These are phyloP conservation scores for Hypomontagnella submonticulosa DNA, from an alignment of 495 filamentous ascomycete genomes.

Conservation along the genomic window DNA sequence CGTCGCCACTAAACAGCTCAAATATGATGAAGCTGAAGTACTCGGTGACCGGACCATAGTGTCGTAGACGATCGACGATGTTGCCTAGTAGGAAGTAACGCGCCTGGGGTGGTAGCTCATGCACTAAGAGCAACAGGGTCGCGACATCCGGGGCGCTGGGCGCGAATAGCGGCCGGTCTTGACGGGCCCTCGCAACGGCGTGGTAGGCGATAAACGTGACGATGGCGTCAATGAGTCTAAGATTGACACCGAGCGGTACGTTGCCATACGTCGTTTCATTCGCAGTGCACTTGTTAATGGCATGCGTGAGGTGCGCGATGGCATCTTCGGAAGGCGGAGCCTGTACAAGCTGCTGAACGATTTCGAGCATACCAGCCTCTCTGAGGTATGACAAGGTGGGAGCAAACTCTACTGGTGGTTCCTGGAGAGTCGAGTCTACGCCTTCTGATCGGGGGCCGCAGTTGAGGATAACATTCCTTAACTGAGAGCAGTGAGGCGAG, in stretches of 20 bases:
- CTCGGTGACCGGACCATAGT: conserved; percentile 87
- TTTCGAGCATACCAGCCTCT: conserved; percentile 70
- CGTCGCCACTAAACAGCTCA: conserved; percentile 83
- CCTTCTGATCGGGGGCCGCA: conserved; percentile 80
- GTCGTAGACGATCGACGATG: conserved; percentile 92
- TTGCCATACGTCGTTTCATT: conserved; percentile 70
- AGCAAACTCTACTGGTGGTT: conserved; percentile 42
- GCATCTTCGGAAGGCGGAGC: conserved; percentile 70
- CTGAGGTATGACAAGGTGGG: conserved; percentile 59
- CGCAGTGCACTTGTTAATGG: conserved; percentile 65
- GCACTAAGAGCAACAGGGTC: conserved; percentile 78
- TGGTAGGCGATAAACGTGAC: conserved; percentile 83
- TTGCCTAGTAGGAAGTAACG: conserved; percentile 86
- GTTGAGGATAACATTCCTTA: conserved; percentile 88
- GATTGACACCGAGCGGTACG: conserved; percentile 72
- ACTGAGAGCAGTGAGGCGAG: conserved; percentile 84
- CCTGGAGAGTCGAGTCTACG: conserved; percentile 65
- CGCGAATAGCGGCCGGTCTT: conserved; percentile 71
- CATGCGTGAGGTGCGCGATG: conserved; percentile 76
- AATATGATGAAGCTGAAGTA: conserved; percentile 92
- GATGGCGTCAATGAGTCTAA: conserved; percentile 79
- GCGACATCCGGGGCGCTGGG: conserved; percentile 74
- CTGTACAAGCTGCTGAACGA: conserved; percentile 73
- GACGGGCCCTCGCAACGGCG: conserved; percentile 61
- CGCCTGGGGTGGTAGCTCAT: conserved; percentile 76